Evolutionary conservation across 2,329 filamentous ascomycete species (phyloP).

Genomic region (Gyromitra esculenta): DNA sequence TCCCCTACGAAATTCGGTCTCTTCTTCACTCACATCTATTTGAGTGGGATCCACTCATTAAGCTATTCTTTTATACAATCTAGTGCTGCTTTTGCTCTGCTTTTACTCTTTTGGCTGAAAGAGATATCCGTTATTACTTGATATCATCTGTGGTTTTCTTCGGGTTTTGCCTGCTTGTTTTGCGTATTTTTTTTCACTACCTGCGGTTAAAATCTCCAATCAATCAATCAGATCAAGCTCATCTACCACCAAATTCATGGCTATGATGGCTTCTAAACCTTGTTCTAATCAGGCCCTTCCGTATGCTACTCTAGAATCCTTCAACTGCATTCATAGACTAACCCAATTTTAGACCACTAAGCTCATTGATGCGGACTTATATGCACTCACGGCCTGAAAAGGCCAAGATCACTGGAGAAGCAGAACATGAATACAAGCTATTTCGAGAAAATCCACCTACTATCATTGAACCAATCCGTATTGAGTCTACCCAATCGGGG

Average conservation of each 20-base stretch:
- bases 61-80: constrained; percentile 23
- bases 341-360: constrained; percentile 41
- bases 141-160: constrained; percentile 20
- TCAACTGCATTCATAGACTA: constrained; percentile 26
- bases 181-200: constrained; percentile 8
- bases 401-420: constrained; percentile 15
- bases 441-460: constrained; percentile 37
- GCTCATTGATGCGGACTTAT: constrained; percentile 50
- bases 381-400: constrained; percentile 46
- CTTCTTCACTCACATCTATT: constrained; percentile 21
- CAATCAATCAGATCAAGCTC: not conserved
- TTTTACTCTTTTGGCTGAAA: not conserved
- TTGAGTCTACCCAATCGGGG: constrained; percentile 33
- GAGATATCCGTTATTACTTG: not conserved
- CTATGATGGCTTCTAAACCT: constrained; percentile 39
- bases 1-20: constrained; percentile 18
- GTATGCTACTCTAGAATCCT: constrained; percentile 27
- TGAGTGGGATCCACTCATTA: constrained; percentile 39
- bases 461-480: constrained; percentile 39
- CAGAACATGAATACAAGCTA: constrained; percentile 39
- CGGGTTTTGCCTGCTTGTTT: not conserved
- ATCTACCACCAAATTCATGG: constrained; percentile 1
- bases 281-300: constrained; percentile 44
- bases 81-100: constrained; percentile 19
- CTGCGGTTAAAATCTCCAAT: not conserved